phyloP scores from a whole-genome alignment of 148 eudicot species.

The Rhododendron griersonianum region DNA sequence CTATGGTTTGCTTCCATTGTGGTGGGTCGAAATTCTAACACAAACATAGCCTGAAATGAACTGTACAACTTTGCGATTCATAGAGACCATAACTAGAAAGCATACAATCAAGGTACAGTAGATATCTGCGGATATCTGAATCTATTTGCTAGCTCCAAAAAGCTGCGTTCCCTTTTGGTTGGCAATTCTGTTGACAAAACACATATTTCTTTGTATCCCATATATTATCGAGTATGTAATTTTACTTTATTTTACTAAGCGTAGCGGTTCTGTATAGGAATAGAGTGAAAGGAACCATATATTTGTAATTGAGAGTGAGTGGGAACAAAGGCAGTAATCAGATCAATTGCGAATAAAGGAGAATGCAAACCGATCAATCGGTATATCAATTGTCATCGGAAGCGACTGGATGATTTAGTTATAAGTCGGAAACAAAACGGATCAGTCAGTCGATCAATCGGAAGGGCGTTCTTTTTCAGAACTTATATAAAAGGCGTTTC shows the following conservation, averaged over 20 bases:
- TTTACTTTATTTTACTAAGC: not conserved
- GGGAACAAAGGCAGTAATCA: not conserved
- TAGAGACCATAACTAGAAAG: not conserved
- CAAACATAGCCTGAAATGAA: not conserved
- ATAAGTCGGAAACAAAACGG: not conserved
- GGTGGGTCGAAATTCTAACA: not conserved
- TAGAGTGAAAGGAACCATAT: not conserved
- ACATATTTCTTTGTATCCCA: too few species aligned
- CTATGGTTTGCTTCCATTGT: not conserved
- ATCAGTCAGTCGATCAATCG: too few species aligned
- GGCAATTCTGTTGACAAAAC: too few species aligned
- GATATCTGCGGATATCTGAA: not conserved
- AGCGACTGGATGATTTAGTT: not conserved
- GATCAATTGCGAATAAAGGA: not conserved
- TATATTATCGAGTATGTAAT: too few species aligned
- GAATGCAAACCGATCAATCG: not conserved
- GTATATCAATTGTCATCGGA: not conserved
- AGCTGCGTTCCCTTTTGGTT: too few species aligned
- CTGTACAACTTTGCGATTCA: not conserved
- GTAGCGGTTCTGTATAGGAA: not conserved
- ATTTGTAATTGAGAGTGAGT: not conserved
- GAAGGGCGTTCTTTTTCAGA: too few species aligned
- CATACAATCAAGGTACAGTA: not conserved
- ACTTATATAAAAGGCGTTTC: too few species aligned
- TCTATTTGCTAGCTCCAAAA: too few species aligned